Conservation (phyloP, 2,329 filamentous ascomycete species). For the Aureobasidium sp. region DNA sequence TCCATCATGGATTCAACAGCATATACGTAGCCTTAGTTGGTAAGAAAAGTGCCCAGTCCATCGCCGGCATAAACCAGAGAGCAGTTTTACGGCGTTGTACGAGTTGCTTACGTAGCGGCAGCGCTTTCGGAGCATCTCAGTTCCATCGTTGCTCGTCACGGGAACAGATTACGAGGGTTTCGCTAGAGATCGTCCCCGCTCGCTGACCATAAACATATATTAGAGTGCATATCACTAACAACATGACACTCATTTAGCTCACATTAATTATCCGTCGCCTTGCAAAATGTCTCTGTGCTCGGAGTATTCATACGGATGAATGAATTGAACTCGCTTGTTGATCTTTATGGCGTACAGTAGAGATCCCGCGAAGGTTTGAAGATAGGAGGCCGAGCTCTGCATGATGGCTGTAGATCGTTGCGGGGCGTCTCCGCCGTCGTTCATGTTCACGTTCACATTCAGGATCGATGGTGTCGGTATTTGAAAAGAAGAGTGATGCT, state of each 20-base stretch:
- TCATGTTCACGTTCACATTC: not conserved
- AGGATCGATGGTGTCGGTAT: not conserved
- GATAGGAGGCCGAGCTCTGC: not conserved
- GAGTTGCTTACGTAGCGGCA: not conserved
- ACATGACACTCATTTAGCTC: not conserved
- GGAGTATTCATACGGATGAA: slow-evolving; percentile 1
- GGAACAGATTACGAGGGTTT: not conserved
- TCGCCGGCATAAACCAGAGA: not conserved
- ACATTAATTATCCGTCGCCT: not conserved
- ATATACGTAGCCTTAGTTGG: not conserved
- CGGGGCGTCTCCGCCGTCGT: not conserved
- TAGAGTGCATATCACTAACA: slow-evolving; percentile 4
- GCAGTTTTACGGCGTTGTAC: not conserved
- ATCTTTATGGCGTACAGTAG: not conserved
- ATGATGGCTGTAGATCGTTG: too few relatives aligned
- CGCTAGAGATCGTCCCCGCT: not conserved
- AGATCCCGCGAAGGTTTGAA: not conserved
- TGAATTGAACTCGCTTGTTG: not conserved
- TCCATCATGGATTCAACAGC: not conserved
- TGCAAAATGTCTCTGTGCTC: not conserved
- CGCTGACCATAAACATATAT: slow-evolving; percentile 7
- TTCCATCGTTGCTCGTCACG: not conserved
- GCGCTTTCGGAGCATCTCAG: not conserved
- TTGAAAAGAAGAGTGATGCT: not conserved
- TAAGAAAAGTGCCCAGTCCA: not conserved